Evolutionary conservation across 768 basidiomycete genomes (phyloP), one percentile per base, ranked within the genome.

Genomic region (Lactarius psammicola): DNA sequence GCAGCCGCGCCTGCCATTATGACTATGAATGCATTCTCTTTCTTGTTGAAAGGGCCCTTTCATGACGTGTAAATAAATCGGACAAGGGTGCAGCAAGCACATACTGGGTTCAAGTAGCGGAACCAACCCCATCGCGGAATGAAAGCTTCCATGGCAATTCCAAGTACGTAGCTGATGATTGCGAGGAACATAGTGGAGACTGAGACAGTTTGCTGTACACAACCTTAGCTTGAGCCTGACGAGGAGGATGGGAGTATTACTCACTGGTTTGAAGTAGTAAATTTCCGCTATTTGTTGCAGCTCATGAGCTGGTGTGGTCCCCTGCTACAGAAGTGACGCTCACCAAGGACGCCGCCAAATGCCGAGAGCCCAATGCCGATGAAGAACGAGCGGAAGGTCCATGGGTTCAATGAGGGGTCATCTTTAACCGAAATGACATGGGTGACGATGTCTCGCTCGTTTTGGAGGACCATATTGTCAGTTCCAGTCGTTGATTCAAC

Each of bases 191-290:
- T 82, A 10, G 78, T 77, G 10, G 83, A 84, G 2, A 85, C 80
- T 15, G 71, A 31, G 31, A 85, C 74, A 0, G 81, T 82, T 83
- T 84, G 83, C 83, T 84, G 55, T 20, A 2, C 38, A 51, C 13
- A 15, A 64, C 63, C n/a, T 62, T 42, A 34, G 53, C 11, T 20
- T 5, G 1, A 23, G 30, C 13, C 40, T 0, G 30, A 49, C 15
- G 33, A 49, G 17, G 49, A 31, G 17, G n/a, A 40, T 15, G 8
- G n/a, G 44, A 20, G 11, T 23, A 9, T 38, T 9, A 59, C 75
- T 63, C 69, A 82, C 84, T 4, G 84, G 83, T 73, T 85, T 85
- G 73, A 85, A 86, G 71, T 85, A 86, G 72, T 84, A 85, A 33
- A 86, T 85, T 68, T 86, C 80, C 40, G 83, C 83, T 84, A 62